phyloP scores from a whole-genome alignment of 768 basidiomycete species.

The Podaxis mareebaensis region DNA sequence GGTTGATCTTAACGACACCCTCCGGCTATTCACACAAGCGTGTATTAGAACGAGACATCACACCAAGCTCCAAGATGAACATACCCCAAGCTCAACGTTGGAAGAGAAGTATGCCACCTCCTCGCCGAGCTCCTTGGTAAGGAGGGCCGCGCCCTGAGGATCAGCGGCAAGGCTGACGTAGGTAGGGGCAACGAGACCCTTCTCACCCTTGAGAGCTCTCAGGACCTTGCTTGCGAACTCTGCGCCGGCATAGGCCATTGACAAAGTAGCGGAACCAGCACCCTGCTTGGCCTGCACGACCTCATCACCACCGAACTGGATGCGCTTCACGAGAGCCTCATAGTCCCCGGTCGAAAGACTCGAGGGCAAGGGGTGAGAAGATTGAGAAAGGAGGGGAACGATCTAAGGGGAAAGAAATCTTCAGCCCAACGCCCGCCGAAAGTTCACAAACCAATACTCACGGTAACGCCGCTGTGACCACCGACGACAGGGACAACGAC shows the following conservation, averaged over 20 bases:
- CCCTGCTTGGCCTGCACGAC: constrained; percentile 98
- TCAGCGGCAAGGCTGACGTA: constrained; percentile 83
- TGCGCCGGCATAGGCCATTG: constrained; percentile 94
- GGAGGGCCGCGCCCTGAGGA: constrained; percentile 63
- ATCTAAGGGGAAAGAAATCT: constrained; percentile 50
- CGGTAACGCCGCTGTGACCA: constrained; percentile 92
- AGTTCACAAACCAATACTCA: constrained; percentile 32
- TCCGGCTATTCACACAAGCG: constrained; percentile 47
- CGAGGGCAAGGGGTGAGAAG: constrained; percentile 74
- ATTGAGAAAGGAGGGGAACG: constrained; percentile 91
- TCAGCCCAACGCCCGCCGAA: not conserved
- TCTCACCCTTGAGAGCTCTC: constrained; percentile 84
- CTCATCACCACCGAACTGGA: constrained; percentile 96
- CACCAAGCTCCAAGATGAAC: constrained; percentile 25
- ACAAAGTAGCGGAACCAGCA: constrained; percentile 92
- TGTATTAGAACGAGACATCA: constrained; percentile 12
- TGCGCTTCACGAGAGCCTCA: constrained; percentile 73
- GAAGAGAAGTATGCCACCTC: constrained; percentile 88
- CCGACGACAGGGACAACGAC: constrained; percentile 89
- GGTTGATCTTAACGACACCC: constrained; percentile 80
- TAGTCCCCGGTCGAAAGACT: constrained; percentile 44
- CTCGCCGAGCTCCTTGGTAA: constrained; percentile 75
- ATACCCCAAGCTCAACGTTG: constrained; percentile 84
- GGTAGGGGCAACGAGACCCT: constrained; percentile 80
- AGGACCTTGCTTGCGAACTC: constrained; percentile 86